Evolutionary conservation across 2,329 filamentous ascomycete species (phyloP).

Genomic region (Monosporascus sp.): DNA sequence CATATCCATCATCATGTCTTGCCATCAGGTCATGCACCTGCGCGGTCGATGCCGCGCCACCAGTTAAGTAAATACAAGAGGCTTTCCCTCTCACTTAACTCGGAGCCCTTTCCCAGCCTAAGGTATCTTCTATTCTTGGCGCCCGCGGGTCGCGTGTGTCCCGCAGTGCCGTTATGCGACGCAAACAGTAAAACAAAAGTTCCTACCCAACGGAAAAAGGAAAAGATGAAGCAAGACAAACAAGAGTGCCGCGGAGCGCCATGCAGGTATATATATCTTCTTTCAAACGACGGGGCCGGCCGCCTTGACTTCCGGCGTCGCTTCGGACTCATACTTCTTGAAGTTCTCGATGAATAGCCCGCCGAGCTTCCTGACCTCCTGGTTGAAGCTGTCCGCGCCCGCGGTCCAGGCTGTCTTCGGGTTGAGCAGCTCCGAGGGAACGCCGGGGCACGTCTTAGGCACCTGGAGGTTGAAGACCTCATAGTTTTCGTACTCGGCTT

Average conservation of each 20-base stretch:
- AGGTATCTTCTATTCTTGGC: background rate
- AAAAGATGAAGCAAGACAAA: constrained; percentile 4
- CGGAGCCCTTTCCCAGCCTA: background rate
- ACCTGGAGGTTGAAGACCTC: constrained; percentile 95
- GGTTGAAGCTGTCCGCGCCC: constrained; percentile 73
- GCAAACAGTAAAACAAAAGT: background rate
- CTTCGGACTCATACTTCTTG: constrained; percentile 85
- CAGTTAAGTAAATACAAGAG: background rate
- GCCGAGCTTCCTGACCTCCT: constrained; percentile 86
- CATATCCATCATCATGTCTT: background rate
- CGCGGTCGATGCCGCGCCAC: background rate
- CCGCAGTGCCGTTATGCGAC: background rate
- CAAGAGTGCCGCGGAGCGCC: constrained; percentile 10
- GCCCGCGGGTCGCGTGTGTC: constrained; percentile 1
- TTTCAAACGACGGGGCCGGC: constrained; percentile 46
- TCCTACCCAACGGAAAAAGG: constrained; percentile 7
- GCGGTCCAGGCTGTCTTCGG: constrained; percentile 88
- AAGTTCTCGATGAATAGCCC: constrained; percentile 94
- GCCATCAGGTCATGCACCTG: background rate
- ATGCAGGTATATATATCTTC: constrained; percentile 4
- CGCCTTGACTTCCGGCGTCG: constrained; percentile 72
- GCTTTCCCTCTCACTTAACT: background rate
- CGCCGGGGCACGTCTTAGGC: constrained; percentile 84
- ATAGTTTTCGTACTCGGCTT: constrained; percentile 91
- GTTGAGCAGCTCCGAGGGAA: constrained; percentile 90